Evolutionary conservation across 768 basidiomycete genomes (phyloP).

Genomic region (Trametopsis cervina): DNA sequence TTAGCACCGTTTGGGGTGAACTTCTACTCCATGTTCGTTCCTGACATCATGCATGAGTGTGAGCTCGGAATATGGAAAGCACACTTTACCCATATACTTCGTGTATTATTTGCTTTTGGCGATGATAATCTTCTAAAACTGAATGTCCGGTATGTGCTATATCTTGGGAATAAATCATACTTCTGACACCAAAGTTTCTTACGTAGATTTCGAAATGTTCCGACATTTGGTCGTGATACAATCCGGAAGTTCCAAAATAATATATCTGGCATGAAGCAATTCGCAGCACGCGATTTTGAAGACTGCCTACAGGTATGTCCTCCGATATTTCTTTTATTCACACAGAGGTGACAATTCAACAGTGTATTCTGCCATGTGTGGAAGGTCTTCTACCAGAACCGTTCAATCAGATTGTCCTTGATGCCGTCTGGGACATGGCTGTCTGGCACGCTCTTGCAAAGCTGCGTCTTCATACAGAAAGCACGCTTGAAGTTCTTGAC

Average conservation of each 20-base stretch:
- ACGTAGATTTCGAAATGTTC: conserved; percentile 18
- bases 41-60: conserved; percentile 27
- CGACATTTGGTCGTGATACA: conserved; percentile 20
- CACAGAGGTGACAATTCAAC: neutral
- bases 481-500: conserved; percentile 24
- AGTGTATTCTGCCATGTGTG: conserved; percentile 22
- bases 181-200: neutral
- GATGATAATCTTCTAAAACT: conserved; percentile 3
- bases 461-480: conserved; percentile 31
- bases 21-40: conserved; percentile 18
- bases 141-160: conserved; percentile 11
- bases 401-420: conserved; percentile 19
- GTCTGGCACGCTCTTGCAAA: conserved; percentile 36
- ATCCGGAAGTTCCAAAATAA: conserved; percentile 21
- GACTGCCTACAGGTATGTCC: conserved; percentile 22
- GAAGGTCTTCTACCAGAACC: conserved; percentile 19
- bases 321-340: neutral
- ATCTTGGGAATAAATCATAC: neutral
- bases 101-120: conserved; percentile 14
- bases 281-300: conserved; percentile 23
- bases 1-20: conserved; percentile 16
- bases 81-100: conserved; percentile 22
- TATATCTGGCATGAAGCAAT: conserved; percentile 20
- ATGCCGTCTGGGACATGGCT: conserved; percentile 28
- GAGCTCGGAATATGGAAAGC: conserved; percentile 28